Conservation (phyloP, 306 rosid genomes). For the Vigna nakashimae region DNA sequence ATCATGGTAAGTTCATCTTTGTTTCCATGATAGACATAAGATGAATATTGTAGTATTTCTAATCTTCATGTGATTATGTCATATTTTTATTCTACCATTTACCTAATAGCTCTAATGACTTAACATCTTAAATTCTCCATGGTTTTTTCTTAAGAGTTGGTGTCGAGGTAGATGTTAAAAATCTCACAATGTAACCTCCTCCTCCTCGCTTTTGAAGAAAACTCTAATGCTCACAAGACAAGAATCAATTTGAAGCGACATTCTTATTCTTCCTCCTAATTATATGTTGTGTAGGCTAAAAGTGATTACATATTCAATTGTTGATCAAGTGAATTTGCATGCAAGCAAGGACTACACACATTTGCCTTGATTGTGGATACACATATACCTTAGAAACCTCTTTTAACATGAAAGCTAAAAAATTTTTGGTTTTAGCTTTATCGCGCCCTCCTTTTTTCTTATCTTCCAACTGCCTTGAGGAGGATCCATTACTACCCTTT, state of each 20-base stretch:
- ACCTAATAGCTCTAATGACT: not conserved
- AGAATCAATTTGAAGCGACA: slow-evolving; percentile 38
- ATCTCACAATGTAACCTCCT: slow-evolving; percentile 82
- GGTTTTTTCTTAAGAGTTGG: slow-evolving; percentile 68
- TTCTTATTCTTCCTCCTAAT: not conserved
- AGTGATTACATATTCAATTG: slow-evolving; percentile 11
- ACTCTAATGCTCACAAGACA: slow-evolving; percentile 87
- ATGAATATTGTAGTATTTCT: too few species aligned
- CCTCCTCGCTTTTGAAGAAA: slow-evolving; percentile 93
- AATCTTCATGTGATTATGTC: too few species aligned
- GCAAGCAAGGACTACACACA: slow-evolving; percentile 98
- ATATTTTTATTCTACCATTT: not conserved
- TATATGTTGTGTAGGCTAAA: slow-evolving; percentile 28
- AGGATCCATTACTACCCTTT: slow-evolving; percentile 56
- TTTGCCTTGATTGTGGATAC: slow-evolving; percentile 93
- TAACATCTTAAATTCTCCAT: slow-evolving; percentile 7
- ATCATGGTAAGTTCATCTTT: not conserved
- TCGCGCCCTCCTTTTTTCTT: slow-evolving; percentile 56
- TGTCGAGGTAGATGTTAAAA: slow-evolving; percentile 82
- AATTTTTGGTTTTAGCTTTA: slow-evolving; percentile 51
- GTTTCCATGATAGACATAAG: not conserved
- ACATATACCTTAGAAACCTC: slow-evolving; percentile 80
- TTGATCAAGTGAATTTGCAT: slow-evolving; percentile 38
- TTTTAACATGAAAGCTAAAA: slow-evolving; percentile 1
- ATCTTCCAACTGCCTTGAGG: slow-evolving; percentile 58